Percentiles rank a stretch among this genome's conserved stretches.
Conservation (phyloP, 23 red algal species). For the Gracilaria vermiculophylla region DNA sequence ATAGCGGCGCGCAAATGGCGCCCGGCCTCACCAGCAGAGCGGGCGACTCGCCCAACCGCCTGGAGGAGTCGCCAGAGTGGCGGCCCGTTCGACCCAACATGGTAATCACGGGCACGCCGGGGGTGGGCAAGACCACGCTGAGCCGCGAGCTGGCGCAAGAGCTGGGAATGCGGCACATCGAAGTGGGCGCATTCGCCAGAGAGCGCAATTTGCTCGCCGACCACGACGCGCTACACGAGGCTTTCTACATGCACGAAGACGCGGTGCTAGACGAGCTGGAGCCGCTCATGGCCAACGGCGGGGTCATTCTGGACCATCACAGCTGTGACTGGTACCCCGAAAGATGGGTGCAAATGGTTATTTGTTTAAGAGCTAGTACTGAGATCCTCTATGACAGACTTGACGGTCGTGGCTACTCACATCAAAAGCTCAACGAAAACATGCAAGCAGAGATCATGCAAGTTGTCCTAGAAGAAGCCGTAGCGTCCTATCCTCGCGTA, state of each 20-base stretch:
- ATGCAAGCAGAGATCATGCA: constrained; percentile 88
- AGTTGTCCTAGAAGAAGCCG: constrained; percentile 80
- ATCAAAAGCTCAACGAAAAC: constrained; percentile 70
- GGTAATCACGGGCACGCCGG: constrained; percentile 84
- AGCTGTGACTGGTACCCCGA: constrained; percentile 82
- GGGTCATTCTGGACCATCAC: constrained; percentile 75
- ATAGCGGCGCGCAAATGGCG: not conserved
- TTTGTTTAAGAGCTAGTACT: constrained; percentile 55
- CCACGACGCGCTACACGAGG: constrained; percentile 45
- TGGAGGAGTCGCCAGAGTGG: constrained; percentile 19
- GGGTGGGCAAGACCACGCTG: constrained; percentile 46
- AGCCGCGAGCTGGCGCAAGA: constrained; percentile 1
- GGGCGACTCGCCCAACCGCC: not conserved
- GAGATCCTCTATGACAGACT: constrained; percentile 80
- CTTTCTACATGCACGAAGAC: constrained; percentile 70
- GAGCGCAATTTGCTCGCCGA: constrained; percentile 27
- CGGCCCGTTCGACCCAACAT: constrained; percentile 61
- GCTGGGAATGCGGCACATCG: constrained; percentile 65
- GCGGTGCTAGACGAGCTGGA: constrained; percentile 72
- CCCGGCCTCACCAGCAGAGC: not conserved
- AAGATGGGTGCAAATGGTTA: constrained; percentile 77
- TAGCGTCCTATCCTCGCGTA: constrained; percentile 28
- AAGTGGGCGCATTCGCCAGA: constrained; percentile 53
- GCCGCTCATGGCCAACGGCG: constrained; percentile 50
- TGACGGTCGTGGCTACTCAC: constrained; percentile 68